phyloP scores from a whole-genome alignment of 176 grass and related monocot species.

The Aegilops sharonensis region DNA sequence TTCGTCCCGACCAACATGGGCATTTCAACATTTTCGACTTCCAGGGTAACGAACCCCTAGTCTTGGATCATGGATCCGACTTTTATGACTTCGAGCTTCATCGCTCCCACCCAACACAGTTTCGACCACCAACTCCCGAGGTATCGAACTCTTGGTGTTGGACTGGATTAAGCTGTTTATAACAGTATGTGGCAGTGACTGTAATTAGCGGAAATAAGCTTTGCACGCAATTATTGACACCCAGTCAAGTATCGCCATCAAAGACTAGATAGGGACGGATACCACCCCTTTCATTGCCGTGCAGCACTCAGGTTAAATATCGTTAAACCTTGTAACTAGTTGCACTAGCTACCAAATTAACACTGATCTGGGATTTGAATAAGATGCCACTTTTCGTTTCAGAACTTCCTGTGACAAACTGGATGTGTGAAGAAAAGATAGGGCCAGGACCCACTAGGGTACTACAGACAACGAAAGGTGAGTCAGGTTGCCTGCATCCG shows the following conservation, averaged over 20 bases:
- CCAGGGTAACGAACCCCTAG: no score
- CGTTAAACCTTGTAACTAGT: constrained; percentile 17
- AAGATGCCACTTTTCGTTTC: constrained; percentile 5
- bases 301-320: constrained; percentile 8
- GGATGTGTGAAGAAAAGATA: neutral
- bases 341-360: constrained; percentile 17
- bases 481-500: constrained; percentile 14
- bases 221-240: neutral
- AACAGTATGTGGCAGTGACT: neutral
- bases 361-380: constrained; percentile 27
- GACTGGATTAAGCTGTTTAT: neutral
- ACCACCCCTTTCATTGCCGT: neutral
- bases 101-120: no score
- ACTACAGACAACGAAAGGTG: neutral
- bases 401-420: constrained; percentile 7
- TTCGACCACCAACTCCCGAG: no score
- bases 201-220: neutral
- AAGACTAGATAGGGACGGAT: neutral
- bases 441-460: constrained; percentile 4
- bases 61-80: no score
- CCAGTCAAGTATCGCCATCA: constrained; percentile 18
- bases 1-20: no score
- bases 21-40: no score
- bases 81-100: no score
- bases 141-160: no score